Percentiles rank a stretch among this genome's conserved stretches.
phyloP scores from a whole-genome alignment of 2,329 filamentous ascomycete genomes.

The Aspergillus jensenii region DNA sequence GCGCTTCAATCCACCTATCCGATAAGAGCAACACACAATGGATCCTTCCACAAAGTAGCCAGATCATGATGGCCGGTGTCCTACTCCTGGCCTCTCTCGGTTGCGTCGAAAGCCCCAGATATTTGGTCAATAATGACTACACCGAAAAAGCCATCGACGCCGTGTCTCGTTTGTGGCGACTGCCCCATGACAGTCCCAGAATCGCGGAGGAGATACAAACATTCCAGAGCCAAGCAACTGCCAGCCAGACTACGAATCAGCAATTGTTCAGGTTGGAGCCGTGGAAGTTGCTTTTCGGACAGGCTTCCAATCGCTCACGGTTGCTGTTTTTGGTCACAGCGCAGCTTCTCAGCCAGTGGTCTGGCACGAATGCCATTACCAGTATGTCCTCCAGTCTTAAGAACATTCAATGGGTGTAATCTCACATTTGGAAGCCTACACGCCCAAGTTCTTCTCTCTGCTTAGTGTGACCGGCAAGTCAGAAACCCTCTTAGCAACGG shows the following conservation, averaged over 20 bases:
- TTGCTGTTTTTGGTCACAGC: constrained; percentile 65
- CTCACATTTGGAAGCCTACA: not conserved
- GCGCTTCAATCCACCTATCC: constrained; percentile 50
- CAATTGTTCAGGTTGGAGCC: not conserved
- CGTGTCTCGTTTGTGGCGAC: not conserved
- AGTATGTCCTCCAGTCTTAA: constrained; percentile 35
- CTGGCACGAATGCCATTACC: constrained; percentile 69
- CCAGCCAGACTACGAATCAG: not conserved
- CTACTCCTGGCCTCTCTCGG: constrained; percentile 67
- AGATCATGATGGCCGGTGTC: constrained; percentile 69
- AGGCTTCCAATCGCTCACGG: constrained; percentile 57
- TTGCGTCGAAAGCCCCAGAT: constrained; percentile 65
- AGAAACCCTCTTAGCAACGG: not conserved
- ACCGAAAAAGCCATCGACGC: not conserved
- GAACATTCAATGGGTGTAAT: not conserved
- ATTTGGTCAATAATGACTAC: constrained; percentile 63
- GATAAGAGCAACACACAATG: constrained; percentile 40
- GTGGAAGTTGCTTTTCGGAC: not conserved
- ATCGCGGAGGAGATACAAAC: not conserved
- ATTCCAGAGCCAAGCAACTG: not conserved
- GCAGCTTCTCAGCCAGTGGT: constrained; percentile 72
- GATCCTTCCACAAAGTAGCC: constrained; percentile 68
- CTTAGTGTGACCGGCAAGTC: not conserved
- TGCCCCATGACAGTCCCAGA: not conserved
- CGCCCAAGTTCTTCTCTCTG: not conserved